Base-by-base conservation (phyloP, 306 rosid genomes). In the Malus fusca region DNA sequence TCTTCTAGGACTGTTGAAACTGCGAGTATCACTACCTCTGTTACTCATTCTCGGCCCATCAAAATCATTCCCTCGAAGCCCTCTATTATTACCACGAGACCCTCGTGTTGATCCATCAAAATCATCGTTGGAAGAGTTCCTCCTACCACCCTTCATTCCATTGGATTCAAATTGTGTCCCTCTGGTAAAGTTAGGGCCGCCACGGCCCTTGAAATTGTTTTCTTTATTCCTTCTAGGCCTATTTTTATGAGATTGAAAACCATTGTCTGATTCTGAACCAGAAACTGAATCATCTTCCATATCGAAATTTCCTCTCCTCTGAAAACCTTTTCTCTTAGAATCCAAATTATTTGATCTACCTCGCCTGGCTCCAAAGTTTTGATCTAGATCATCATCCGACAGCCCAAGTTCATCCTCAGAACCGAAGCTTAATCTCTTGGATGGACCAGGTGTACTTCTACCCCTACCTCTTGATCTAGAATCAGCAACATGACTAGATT, bases 371-470 rank as follows among this genome's bases (percentile, higher is more conserved):
- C 86, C 73, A 71, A 82, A 71, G 48, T 17, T 75, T 51, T 77
- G 75, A 66, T 81, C 73, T 72, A 80, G 78, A 77, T 87, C 90
- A 73, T 80, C 92, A 78, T 92, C 87, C 66, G 86, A 83, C 53
- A 91, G 83, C 78, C 96, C 91, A 63, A 33, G 68, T 70, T 86
- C 92, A 53, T 88, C 97, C 30, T 94, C 96, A 69, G 98, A 94
- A 80, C 94, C 95, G 84, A 84, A 86, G 88, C 93, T 92, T 81
- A 88, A 78, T 59, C 85, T 74, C 88, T 86, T 90, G 58, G 85
- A 72, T 23, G 86, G 85, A 71, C 82, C 76, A 31, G 53, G n/a
- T 60, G 69, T 76, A 72, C 81, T 86, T 66, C 84, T 82, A 60
- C 77, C 88, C 78, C 85, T 85, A 71, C 82, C 73, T 82, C 78